These are phyloP conservation scores for Fomitopsis serialis DNA, from an alignment of 768 basidiomycete genomes.

Conservation along the genomic window DNA sequence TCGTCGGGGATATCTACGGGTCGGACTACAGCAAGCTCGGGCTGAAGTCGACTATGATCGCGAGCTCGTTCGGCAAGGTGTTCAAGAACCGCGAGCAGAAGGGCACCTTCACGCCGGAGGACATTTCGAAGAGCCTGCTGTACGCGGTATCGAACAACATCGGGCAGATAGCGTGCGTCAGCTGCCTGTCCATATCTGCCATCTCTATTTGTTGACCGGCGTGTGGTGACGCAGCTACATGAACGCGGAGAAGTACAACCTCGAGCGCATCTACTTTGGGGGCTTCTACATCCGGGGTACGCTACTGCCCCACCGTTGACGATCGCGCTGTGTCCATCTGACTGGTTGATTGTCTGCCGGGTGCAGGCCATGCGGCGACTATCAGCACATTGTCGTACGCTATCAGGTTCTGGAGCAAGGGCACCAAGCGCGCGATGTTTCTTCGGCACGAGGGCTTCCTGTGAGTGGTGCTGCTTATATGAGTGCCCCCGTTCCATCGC, in stretches of 20 bases:
- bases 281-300: conserved; percentile 97
- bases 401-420: conserved; percentile 99
- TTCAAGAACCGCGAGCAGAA: conserved; percentile 88
- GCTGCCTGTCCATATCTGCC: background rate
- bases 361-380: conserved; percentile 88
- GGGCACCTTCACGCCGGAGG: conserved; percentile 78
- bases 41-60: conserved; percentile 96
- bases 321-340: background rate
- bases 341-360: background rate
- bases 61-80: conserved; percentile 97
- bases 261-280: conserved; percentile 97
- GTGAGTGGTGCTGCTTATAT: conserved; percentile 42
- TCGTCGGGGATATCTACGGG: conserved; percentile 99
- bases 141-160: conserved; percentile 99
- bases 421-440: conserved; percentile 93
- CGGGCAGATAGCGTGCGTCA: conserved; percentile 95
- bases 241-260: conserved; percentile 98
- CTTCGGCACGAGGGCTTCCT: conserved; percentile 97
- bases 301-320: conserved; percentile 19
- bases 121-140: conserved; percentile 89
- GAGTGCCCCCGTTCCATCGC: background rate
- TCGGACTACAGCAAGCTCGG: conserved; percentile 94
- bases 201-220: conserved; percentile 1
- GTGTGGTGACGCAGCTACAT: conserved; percentile 63
- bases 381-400: conserved; percentile 98